Evolutionary conservation across 768 basidiomycete genomes (phyloP), one percentile per base, ranked within the genome.

Genomic region (Phaeotremella skinneri): DNA sequence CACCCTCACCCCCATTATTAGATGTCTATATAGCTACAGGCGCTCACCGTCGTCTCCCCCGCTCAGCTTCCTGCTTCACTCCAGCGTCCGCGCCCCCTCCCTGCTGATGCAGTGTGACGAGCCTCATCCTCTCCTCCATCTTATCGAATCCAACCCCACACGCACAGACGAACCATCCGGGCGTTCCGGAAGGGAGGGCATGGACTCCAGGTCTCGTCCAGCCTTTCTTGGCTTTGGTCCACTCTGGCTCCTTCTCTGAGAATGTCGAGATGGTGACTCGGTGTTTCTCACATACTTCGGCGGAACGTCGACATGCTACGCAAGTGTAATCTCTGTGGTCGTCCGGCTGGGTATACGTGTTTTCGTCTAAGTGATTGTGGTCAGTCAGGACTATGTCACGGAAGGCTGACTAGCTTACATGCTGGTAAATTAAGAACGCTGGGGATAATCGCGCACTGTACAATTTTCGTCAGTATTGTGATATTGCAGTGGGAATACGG

Each of bases 101-200:
- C 34, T 37, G 34, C 7, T 37, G 7, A 11, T 45, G 43, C 20
- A 23, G 7, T 14, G 43, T 13, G 48, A 54, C 45, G 25, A 49
- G 25, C 32, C 58, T 39, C 26, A 56, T 61, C 41, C 60, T 43
- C 52, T 61, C 59, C 21, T 57, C 59, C 51, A 65, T 58, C 39
- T 61, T 25, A 30, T 65, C 64, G 16, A 58, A 21, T 20, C 48
- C 43, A 17, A 55, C 53, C 25, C 64, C 64, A 49, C 64, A 65
- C 9, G 64, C 64, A 49, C 64, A 65, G 45, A 52, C 43, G 34
- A 32, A 20, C 64, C 64, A 65, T 29, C 64, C 64, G 4, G 64
- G 59, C 23, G 32, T n/a, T 7, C 60, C 61, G 11, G 20, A 11
- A 1, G 64, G 64, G 14, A 57, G 37, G 14, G 26, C 48, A n/a